Evolutionary conservation across 2,329 filamentous ascomycete species (phyloP), one percentile per base, ranked within the genome.

Genomic region (Cercospora zeae-maydis): DNA sequence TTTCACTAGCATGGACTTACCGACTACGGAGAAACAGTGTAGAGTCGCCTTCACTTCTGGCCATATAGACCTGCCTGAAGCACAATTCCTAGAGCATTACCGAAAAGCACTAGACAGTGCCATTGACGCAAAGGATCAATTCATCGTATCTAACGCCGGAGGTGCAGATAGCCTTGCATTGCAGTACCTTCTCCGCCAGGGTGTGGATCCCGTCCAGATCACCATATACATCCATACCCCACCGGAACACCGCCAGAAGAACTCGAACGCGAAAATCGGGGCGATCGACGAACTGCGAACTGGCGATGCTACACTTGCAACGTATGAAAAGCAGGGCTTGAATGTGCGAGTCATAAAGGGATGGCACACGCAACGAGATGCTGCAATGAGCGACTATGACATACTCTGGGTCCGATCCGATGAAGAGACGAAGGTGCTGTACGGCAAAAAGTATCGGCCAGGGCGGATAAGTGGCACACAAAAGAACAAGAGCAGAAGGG

Each of bases 31-130:
- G 10, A 33, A 5, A 34, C n/a, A 13, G 39, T 24, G 6, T 9
- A 54, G 39, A 49, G 54, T 49, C 4, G 59, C 59, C 3, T 61
- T 61, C 37, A 36, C 56, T 19, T 61, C 59, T 13, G 59, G 59
- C 19, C 59, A 61, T 36, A 61, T 61, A 30, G 59, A 61, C 39
- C 51, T 61, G 19, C 51, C 59, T 31, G 51, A 61, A 61, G 27
- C 11, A 27, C 24, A 49, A 36, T 61, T 55, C 14, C 37, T 61
- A 10, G 30, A 49, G 21, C 51, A 36, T 9, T 49, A 54, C 42
- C 39, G 33, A 33, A 21, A 24, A 34, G 56, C 37, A 39, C n/a
- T 61, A 31, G 30, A 55, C 16, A 11, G 4, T 13, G 59, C 59
- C 6, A 56, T 56, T 30, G 16, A 13, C 21, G 19, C 16, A 4